These are phyloP conservation scores for Triticum dicoccoides DNA, from an alignment of 176 grass and related monocot species.

Conservation along the genomic window DNA sequence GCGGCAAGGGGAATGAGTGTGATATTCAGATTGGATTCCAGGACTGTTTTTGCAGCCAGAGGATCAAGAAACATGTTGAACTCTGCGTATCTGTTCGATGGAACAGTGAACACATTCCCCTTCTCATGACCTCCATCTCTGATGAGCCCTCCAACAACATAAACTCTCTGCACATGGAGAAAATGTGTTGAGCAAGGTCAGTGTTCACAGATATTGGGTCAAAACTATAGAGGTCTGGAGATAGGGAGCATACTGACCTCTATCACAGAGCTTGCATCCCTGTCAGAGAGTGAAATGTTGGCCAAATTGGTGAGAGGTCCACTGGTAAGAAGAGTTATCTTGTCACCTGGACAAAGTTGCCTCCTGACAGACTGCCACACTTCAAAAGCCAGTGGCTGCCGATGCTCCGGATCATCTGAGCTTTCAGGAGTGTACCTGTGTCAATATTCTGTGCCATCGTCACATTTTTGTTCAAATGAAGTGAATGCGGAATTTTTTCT, in stretches of 20 bases:
- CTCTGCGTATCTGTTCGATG: conserved; percentile 62
- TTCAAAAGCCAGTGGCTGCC: conserved; percentile 63
- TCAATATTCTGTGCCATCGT: not conserved
- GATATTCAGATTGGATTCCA: conserved; percentile 59
- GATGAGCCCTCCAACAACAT: conserved; percentile 68
- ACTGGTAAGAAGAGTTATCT: conserved; percentile 59
- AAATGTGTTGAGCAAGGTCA: not conserved
- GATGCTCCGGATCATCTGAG: conserved; percentile 48
- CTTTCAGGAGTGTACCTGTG: conserved; percentile 61
- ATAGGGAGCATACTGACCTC: conserved; percentile 41
- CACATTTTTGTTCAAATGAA: not conserved
- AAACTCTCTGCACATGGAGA: conserved; percentile 51
- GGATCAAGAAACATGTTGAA: conserved; percentile 95
- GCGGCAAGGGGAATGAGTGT: conserved; percentile 60
- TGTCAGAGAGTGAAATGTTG: conserved; percentile 61
- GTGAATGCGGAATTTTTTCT: not conserved
- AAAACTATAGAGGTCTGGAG: not conserved
- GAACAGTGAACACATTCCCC: conserved; percentile 76
- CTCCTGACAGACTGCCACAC: conserved; percentile 67
- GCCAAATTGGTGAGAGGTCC: conserved; percentile 91
- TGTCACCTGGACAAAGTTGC: conserved; percentile 49
- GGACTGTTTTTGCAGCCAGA: conserved; percentile 54
- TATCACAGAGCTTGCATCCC: conserved; percentile 48
- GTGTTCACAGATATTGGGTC: not conserved
- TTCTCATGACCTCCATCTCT: conserved; percentile 32